Evolutionary conservation across 1,284 basidiomycete species (phyloP).

Genomic region (Cerrena zonata): DNA sequence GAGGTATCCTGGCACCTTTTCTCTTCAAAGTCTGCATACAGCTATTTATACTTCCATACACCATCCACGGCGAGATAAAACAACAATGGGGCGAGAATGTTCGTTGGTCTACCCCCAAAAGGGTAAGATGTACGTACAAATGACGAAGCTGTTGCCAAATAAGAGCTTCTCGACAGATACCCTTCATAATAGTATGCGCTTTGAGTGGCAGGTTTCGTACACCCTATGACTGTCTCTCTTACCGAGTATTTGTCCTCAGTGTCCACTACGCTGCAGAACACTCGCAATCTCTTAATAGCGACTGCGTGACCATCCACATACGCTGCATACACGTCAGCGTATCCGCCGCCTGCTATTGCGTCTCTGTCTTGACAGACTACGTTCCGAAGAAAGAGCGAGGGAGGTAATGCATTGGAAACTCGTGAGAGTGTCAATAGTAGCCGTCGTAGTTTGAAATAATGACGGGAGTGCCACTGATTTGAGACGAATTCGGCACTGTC

Average conservation of each 20-base stretch:
- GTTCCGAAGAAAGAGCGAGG: not conserved
- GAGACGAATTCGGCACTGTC: no score
- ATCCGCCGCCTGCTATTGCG: not conserved
- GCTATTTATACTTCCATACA: no score
- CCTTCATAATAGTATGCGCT: not conserved
- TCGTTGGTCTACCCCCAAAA: no score
- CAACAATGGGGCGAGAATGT: no score
- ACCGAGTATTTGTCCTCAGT: not conserved
- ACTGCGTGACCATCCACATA: not conserved
- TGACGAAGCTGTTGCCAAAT: slow-evolving; percentile 1
- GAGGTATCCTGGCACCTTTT: no score
- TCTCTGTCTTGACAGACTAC: not conserved
- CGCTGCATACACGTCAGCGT: not conserved
- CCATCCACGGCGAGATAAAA: no score
- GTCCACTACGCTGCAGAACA: not conserved
- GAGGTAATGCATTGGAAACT: not conserved
- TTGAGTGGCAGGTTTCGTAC: not conserved
- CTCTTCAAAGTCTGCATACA: no score
- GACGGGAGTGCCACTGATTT: no score
- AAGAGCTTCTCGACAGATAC: not conserved
- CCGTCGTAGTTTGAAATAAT: slow-evolving; percentile 1
- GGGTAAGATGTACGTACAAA: no score
- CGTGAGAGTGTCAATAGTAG: not conserved
- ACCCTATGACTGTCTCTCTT: not conserved
- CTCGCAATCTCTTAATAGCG: slow-evolving; percentile 1